Evolutionary conservation across 2,329 filamentous ascomycete species (phyloP).

Genomic region (Aureobasidium sp.): DNA sequence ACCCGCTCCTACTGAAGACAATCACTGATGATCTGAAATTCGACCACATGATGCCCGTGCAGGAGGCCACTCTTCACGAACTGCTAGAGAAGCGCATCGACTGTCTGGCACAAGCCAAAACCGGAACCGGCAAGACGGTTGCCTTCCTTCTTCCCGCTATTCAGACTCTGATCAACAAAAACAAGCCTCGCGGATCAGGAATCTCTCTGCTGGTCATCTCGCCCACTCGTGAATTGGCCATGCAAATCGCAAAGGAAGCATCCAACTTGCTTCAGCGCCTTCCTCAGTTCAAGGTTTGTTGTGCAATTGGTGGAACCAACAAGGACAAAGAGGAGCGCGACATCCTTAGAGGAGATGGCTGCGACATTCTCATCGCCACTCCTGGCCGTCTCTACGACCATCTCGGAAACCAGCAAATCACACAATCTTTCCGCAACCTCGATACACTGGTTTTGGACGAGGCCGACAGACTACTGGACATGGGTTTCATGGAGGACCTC

Average conservation of each 20-base stretch:
- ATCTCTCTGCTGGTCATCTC: conserved; percentile 80
- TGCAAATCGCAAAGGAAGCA: conserved; percentile 59
- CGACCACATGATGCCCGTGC: conserved; percentile 43
- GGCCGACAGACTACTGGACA: conserved; percentile 73
- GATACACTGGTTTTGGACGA: conserved; percentile 51
- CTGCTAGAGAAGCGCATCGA: conserved; percentile 43
- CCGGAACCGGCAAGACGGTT: conserved; percentile 91
- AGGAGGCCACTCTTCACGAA: conserved; percentile 45
- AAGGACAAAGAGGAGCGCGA: conserved; percentile 50
- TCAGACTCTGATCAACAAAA: conserved; percentile 72
- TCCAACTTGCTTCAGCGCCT: conserved; percentile 71
- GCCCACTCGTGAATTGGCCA: conserved; percentile 61
- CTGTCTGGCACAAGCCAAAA: conserved; percentile 59
- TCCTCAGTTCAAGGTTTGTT: conserved; percentile 62
- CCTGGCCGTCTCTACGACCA: conserved; percentile 82
- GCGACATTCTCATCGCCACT: conserved; percentile 70
- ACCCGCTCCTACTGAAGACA: conserved; percentile 74
- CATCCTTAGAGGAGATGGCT: conserved; percentile 74
- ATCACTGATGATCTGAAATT: conserved; percentile 21
- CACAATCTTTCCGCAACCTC: conserved; percentile 37
- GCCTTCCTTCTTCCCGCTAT: conserved; percentile 84
- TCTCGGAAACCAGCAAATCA: conserved; percentile 55
- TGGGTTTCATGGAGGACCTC: conserved; percentile 46
- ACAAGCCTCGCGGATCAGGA: conserved; percentile 61
- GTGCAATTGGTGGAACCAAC: conserved; percentile 26